These are phyloP conservation scores for Acacia concinna DNA, from an alignment of 331 rosid genomes.

Conservation along the genomic window DNA sequence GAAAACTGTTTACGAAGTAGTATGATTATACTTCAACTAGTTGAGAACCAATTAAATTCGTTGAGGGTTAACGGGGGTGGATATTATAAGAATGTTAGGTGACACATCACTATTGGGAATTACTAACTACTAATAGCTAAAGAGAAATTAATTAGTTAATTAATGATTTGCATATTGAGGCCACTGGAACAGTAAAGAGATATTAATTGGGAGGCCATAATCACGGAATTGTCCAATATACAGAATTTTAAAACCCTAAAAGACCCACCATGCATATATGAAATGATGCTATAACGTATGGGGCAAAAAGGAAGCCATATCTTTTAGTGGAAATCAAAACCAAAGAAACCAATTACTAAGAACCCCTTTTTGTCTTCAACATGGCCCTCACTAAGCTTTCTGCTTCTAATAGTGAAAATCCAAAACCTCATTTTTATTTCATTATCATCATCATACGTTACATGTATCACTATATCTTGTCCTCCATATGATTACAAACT, in stretches of 20 bases:
- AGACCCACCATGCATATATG: conserved; percentile 16
- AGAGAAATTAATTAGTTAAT: background rate
- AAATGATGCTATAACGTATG: conserved; percentile 26
- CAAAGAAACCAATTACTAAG: conserved; percentile 23
- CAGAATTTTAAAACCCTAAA: background rate
- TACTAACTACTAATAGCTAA: background rate
- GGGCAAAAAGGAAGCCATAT: conserved; percentile 36
- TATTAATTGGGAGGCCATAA: background rate
- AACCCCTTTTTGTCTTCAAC: conserved; percentile 16
- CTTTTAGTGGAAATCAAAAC: conserved; percentile 45
- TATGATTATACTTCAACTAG: background rate
- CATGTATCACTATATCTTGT: background rate
- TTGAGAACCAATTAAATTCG: background rate
- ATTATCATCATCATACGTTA: background rate
- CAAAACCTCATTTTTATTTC: conserved; percentile 3
- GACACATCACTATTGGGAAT: background rate
- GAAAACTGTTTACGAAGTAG: background rate
- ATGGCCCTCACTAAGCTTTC: conserved; percentile 27
- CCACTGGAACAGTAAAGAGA: background rate
- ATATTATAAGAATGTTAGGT: background rate
- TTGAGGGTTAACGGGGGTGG: background rate
- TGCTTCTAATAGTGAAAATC: conserved; percentile 26
- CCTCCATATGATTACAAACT: background rate
- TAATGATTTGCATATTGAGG: background rate
- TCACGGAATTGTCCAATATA: background rate